These are phyloP conservation scores for Eucalyptus curtisii DNA, from an alignment of 345 rosid genomes.

Conservation along the genomic window DNA sequence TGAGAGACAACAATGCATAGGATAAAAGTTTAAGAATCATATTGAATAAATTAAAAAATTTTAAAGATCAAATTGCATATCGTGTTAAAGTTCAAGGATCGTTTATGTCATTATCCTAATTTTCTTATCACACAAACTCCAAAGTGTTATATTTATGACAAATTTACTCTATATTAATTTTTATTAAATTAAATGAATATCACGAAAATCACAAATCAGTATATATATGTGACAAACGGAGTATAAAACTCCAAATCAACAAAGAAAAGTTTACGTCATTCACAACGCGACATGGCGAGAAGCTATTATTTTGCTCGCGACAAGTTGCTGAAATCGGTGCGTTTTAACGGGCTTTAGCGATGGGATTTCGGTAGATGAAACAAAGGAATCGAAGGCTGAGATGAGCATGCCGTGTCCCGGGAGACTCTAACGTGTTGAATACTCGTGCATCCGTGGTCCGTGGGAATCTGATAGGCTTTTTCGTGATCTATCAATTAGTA, in stretches of 20 bases:
- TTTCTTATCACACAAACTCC: no score
- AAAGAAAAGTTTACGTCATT: not conserved
- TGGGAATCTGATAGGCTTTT: not conserved
- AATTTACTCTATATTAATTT: accelerated
- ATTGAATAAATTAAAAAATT: no score
- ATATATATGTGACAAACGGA: accelerated
- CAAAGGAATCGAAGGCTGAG: not conserved
- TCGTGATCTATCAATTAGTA: not conserved
- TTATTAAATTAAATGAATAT: no score
- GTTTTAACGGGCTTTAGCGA: not conserved
- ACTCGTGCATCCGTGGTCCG: not conserved
- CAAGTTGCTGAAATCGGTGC: not conserved
- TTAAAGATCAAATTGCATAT: accelerated
- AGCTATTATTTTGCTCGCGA: not conserved
- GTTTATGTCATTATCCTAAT: accelerated
- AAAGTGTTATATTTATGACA: accelerated
- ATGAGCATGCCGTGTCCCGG: not conserved
- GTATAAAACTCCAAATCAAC: no score
- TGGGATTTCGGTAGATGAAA: not conserved
- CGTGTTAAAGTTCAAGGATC: accelerated
- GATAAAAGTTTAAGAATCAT: accelerated
- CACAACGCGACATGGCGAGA: accelerated
- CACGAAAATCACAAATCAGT: accelerated
- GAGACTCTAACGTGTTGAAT: not conserved
- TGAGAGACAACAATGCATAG: accelerated